phyloP scores from a whole-genome alignment of 768 basidiomycete genomes.

The Pulveroboletus sp. region DNA sequence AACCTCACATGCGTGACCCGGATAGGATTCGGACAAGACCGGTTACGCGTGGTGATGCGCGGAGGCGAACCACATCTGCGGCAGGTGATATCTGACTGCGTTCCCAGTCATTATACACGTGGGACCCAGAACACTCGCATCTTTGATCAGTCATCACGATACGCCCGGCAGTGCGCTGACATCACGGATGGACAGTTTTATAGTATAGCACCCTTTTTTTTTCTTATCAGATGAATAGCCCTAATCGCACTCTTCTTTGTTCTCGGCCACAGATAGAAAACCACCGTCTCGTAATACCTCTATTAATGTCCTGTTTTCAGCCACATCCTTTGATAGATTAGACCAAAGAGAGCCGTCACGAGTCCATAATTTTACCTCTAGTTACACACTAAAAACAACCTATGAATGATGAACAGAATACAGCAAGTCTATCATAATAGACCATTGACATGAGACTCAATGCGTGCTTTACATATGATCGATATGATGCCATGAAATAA shows the following conservation, averaged over 20 bases:
- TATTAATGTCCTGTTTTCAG: constrained; percentile 10
- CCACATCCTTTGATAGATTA: background rate
- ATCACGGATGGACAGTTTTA: constrained; percentile 3
- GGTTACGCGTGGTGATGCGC: constrained; percentile 22
- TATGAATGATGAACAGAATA: constrained; percentile 13
- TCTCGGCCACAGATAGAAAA: background rate
- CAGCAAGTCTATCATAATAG: constrained; percentile 18
- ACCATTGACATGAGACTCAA: constrained; percentile 8
- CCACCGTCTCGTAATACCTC: constrained; percentile 3
- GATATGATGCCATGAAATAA: constrained; percentile 12
- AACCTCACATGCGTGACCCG: constrained; percentile 15
- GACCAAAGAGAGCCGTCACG: background rate
- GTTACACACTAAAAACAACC: background rate
- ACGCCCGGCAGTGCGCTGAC: background rate
- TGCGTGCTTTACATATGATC: constrained; percentile 27
- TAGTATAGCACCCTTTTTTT: constrained; percentile 8
- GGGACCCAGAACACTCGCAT: constrained; percentile 3
- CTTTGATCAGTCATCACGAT: constrained; percentile 13
- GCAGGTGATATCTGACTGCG: constrained; percentile 29
- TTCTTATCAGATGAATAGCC: constrained; percentile 14
- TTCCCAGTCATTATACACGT: constrained; percentile 6
- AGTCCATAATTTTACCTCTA: constrained; percentile 2
- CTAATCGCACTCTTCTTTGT: constrained; percentile 12
- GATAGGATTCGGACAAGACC: constrained; percentile 25
- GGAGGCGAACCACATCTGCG: constrained; percentile 32